Percentiles rank a stretch among this genome's conserved stretches.
phyloP scores from a whole-genome alignment of 768 basidiomycete species.

The Trametes coccinea region DNA sequence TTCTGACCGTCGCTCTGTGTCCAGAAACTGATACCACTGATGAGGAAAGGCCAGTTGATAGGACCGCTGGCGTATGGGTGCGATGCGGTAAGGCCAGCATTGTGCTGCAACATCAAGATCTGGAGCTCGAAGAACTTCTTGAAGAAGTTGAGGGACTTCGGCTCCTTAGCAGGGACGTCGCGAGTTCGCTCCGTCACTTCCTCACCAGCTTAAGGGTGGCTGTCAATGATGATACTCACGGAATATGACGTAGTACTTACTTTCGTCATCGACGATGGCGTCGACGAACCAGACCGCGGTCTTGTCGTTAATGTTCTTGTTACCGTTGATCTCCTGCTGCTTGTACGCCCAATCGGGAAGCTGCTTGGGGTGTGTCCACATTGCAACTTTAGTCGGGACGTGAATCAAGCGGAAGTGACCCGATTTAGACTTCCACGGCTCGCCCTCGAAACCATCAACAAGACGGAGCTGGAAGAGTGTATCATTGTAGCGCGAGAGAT shows the following conservation, averaged over 20 bases:
- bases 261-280: conserved; percentile 70
- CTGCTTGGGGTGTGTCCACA: conserved; percentile 88
- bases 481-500: conserved; percentile 77
- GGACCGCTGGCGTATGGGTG: conserved; percentile 97
- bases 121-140: conserved; percentile 94
- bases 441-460: conserved; percentile 70
- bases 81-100: conserved; percentile 96
- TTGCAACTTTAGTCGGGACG: conserved; percentile 82
- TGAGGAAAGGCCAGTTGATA: conserved; percentile 97
- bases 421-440: conserved; percentile 91
- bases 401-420: conserved; percentile 92
- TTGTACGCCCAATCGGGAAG: conserved; percentile 97
- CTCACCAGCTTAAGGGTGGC: conserved; percentile 45
- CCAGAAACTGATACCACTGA: conserved; percentile 99
- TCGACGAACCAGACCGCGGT: conserved; percentile 89
- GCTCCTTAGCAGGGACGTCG: conserved; percentile 56
- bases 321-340: conserved; percentile 97
- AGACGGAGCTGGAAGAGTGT: conserved; percentile 84
- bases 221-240: neutral
- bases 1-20: conserved; percentile 80
- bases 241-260: conserved; percentile 43
- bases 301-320: conserved; percentile 85
- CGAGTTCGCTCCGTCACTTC: conserved; percentile 56
- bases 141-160: conserved; percentile 89
- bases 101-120: conserved; percentile 95